phyloP scores from a whole-genome alignment of 1,284 basidiomycete species.

The Cystobasidium pallidum region DNA sequence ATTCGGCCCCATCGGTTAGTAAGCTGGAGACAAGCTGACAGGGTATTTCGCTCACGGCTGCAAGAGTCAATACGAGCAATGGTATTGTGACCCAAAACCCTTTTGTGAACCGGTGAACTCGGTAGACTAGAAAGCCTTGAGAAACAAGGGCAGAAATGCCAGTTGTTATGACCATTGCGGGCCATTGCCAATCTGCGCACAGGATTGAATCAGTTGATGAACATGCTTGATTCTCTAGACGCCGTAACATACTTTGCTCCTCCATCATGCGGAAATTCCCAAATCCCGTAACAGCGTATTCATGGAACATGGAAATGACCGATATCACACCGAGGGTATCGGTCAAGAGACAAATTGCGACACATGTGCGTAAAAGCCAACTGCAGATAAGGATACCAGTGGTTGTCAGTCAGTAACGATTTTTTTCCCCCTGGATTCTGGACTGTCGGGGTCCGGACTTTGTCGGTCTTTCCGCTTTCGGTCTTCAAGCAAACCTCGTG shows the following conservation, averaged over 20 bases:
- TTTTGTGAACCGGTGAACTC: constrained; percentile 12
- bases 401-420: too few species aligned
- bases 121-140: constrained; percentile 6
- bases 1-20: too few species aligned
- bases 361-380: neutral
- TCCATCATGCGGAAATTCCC: neutral
- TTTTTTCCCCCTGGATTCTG: too few species aligned
- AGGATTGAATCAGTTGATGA: neutral
- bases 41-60: neutral
- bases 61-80: neutral
- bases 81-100: neutral
- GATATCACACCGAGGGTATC: neutral
- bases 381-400: neutral
- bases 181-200: constrained; percentile 10
- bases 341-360: neutral
- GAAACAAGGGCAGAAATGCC: constrained; percentile 3
- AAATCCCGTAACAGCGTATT: neutral
- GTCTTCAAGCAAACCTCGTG: too few species aligned
- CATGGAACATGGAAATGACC: neutral
- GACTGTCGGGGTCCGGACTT: too few species aligned
- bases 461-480: too few species aligned
- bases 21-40: too few species aligned
- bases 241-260: neutral
- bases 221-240: neutral
- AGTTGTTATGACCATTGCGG: constrained; percentile 10